Percentiles rank a stretch among this genome's conserved stretches.
These are phyloP conservation scores for Coemansia sp. DNA, from an alignment of 192 early-diverging fungal species.

Conservation along the genomic window DNA sequence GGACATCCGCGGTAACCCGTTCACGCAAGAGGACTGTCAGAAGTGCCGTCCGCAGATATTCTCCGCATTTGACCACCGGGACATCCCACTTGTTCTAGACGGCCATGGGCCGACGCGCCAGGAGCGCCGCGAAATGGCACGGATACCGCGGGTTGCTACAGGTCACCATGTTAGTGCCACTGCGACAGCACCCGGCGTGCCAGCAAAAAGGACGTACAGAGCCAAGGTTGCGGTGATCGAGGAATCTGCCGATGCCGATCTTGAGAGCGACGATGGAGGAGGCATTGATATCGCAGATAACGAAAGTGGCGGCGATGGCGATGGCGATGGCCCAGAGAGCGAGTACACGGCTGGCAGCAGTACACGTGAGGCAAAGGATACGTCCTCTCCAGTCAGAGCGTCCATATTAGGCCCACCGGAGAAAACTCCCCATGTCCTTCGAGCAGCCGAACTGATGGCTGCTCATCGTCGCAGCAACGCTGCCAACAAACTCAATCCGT, in stretches of 20 bases:
- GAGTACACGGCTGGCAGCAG: background rate
- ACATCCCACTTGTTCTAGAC: slow-evolving; percentile 37
- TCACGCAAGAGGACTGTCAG: slow-evolving; percentile 8
- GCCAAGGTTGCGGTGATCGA: slow-evolving; percentile 51
- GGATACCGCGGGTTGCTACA: slow-evolving; percentile 47
- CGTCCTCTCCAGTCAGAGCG: slow-evolving; percentile 4
- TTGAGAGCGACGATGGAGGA: slow-evolving; percentile 10
- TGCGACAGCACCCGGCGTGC: background rate
- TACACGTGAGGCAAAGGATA: background rate
- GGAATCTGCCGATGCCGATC: slow-evolving; percentile 22
- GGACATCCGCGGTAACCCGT: slow-evolving; percentile 41
- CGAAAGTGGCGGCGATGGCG: background rate
- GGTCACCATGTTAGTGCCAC: slow-evolving; percentile 15
- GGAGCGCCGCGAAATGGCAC: slow-evolving; percentile 48
- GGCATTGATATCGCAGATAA: background rate
- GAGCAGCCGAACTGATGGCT: slow-evolving; percentile 47
- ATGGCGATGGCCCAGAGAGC: background rate
- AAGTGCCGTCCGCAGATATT: slow-evolving; percentile 36
- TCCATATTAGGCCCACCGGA: slow-evolving; percentile 13
- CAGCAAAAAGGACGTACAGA: slow-evolving; percentile 19
- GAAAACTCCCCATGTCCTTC: slow-evolving; percentile 33
- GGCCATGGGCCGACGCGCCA: slow-evolving; percentile 26
- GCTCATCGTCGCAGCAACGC: slow-evolving; percentile 32
- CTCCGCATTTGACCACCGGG: slow-evolving; percentile 51
- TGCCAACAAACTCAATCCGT: background rate